Evolutionary conservation across 2,329 filamentous ascomycete species (phyloP).

Genomic region (Clonostachys rosea): DNA sequence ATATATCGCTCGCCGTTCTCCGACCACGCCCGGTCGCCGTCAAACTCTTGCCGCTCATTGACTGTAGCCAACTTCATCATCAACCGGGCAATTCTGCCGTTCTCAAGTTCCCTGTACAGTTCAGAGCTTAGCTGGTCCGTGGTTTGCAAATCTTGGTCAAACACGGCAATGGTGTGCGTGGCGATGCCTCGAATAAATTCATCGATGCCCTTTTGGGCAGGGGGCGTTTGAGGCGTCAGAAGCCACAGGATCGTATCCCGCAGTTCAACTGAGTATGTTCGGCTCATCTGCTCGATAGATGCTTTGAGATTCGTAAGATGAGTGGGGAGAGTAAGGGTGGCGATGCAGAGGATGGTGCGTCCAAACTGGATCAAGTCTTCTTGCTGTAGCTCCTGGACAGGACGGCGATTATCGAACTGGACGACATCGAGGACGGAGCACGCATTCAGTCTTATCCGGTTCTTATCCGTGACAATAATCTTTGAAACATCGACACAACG

Average conservation of each 20-base stretch:
- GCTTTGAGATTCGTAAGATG: constrained; percentile 59
- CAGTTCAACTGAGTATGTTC: constrained; percentile 73
- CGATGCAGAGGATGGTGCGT: constrained; percentile 76
- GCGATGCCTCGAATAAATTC: constrained; percentile 76
- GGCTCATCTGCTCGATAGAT: constrained; percentile 70
- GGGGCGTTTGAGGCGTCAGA: constrained; percentile 56
- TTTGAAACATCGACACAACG: constrained; percentile 84
- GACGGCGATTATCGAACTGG: constrained; percentile 67
- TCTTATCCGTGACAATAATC: constrained; percentile 85
- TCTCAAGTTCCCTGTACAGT: constrained; percentile 80
- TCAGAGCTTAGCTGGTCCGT: constrained; percentile 66
- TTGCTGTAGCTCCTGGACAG: constrained; percentile 73
- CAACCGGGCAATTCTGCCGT: constrained; percentile 77
- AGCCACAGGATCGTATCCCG: constrained; percentile 81
- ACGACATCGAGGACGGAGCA: constrained; percentile 89
- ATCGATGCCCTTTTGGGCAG: constrained; percentile 66
- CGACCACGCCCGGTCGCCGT: constrained; percentile 75
- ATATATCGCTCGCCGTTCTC: constrained; percentile 91
- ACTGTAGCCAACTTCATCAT: constrained; percentile 79
- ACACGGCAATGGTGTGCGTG: constrained; percentile 66
- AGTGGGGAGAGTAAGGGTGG: constrained; percentile 57
- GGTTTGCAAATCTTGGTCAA: constrained; percentile 76
- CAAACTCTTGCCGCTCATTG: constrained; percentile 85
- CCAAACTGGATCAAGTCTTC: constrained; percentile 86
- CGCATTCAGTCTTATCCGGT: constrained; percentile 80